These are phyloP conservation scores for Beauveria scarabaeidicola DNA, from an alignment of 2,329 filamentous ascomycete genomes.

Conservation along the genomic window DNA sequence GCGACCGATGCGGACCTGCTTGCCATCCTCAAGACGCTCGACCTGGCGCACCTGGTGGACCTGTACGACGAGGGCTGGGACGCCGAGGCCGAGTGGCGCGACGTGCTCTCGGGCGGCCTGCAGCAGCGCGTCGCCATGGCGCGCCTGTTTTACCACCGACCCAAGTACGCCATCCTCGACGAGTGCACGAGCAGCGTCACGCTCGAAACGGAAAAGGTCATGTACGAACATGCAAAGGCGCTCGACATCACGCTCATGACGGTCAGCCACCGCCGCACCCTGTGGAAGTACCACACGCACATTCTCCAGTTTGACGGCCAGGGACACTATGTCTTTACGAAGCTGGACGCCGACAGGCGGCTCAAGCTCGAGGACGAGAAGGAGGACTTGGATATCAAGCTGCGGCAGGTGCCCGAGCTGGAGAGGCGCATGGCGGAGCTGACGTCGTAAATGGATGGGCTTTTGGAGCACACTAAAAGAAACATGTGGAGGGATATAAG, in stretches of 20 bases:
- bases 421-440: conserved; percentile 79
- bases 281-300: conserved; percentile 94
- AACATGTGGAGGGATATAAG: not conserved
- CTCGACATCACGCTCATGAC: conserved; percentile 95
- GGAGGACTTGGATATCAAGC: conserved; percentile 79
- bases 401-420: conserved; percentile 80
- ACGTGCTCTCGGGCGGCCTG: conserved; percentile 82
- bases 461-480: not conserved
- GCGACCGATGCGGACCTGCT: conserved; percentile 75
- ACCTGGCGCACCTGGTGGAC: conserved; percentile 74
- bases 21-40: conserved; percentile 66
- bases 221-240: conserved; percentile 94
- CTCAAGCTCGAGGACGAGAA: conserved; percentile 89
- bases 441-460: conserved; percentile 26
- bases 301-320: conserved; percentile 97
- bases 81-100: conserved; percentile 91
- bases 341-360: conserved; percentile 77
- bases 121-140: conserved; percentile 98
- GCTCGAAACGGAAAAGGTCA: conserved; percentile 84
- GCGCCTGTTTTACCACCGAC: conserved; percentile 84
- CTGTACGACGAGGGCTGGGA: conserved; percentile 76
- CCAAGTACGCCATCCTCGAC: conserved; percentile 90
- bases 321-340: conserved; percentile 82
- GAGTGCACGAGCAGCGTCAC: conserved; percentile 97
- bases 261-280: conserved; percentile 77